Conservation (phyloP, 192 early-diverging fungal species). For the Coemansia sp. region DNA sequence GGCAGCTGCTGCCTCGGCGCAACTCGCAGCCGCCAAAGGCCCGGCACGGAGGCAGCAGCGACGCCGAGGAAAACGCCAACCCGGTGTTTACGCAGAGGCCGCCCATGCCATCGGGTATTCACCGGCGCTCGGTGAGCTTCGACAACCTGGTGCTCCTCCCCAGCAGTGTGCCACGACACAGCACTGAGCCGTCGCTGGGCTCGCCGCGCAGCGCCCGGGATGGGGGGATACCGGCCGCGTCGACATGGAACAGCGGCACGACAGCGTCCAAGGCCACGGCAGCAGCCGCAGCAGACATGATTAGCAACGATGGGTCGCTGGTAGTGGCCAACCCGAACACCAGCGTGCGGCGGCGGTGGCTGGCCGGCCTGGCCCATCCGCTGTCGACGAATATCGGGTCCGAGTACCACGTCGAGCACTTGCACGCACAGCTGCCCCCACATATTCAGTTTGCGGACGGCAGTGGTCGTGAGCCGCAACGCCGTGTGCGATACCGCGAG, state of each 20-base stretch:
- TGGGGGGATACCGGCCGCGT: constrained; percentile 14
- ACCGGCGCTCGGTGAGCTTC: constrained; percentile 43
- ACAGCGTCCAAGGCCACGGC: constrained; percentile 8
- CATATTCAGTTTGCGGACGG: constrained; percentile 8
- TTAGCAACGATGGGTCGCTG: background rate
- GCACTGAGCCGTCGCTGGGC: constrained; percentile 21
- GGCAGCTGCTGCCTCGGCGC: constrained; percentile 15
- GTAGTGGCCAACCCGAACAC: background rate
- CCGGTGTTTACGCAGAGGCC: constrained; percentile 17
- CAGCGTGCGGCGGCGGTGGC: constrained; percentile 22
- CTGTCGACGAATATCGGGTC: constrained; percentile 22
- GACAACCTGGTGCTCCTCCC: constrained; percentile 34
- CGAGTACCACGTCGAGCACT: background rate
- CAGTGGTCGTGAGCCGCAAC: background rate
- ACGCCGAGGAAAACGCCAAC: background rate
- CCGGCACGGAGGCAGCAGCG: background rate
- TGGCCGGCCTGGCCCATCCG: constrained; percentile 31
- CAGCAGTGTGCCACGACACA: constrained; percentile 23
- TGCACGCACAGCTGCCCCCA: background rate
- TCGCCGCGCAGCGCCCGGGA: constrained; percentile 1
- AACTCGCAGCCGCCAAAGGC: background rate
- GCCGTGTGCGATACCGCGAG: constrained; percentile 5
- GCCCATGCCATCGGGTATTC: constrained; percentile 40
- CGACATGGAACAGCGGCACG: constrained; percentile 41
- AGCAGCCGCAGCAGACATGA: background rate